Conservation (phyloP, 768 basidiomycete species). For the Pulveroboletus sp. region DNA sequence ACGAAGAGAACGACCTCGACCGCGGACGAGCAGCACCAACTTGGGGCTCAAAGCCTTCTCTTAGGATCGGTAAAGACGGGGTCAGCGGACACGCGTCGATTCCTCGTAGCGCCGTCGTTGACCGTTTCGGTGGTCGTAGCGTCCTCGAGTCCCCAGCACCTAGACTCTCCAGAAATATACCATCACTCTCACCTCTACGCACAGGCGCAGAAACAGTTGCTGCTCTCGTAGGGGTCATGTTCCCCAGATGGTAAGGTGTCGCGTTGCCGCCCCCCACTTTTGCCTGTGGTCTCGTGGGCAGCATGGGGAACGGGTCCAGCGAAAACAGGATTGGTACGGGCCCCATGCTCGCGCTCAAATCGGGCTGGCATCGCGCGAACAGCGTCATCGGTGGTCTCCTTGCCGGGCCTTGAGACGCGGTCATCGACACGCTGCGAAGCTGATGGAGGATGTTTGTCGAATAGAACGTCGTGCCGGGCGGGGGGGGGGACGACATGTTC, state of each 20-base stretch:
- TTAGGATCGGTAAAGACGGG: constrained; percentile 35
- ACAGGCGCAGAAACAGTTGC: constrained; percentile 30
- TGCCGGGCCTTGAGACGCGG: constrained; percentile 18
- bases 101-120: constrained; percentile 1
- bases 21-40: constrained; percentile 45
- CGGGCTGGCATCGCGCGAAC: constrained; percentile 52
- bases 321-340: constrained; percentile 63
- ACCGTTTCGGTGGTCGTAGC: constrained; percentile 20
- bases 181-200: constrained; percentile 14
- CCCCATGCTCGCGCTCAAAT: constrained; percentile 43
- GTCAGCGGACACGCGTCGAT: background rate
- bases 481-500: background rate
- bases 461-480: constrained; percentile 28
- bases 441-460: constrained; percentile 26
- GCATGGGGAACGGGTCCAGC: constrained; percentile 42
- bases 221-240: constrained; percentile 20
- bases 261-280: background rate
- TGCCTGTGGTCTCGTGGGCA: background rate
- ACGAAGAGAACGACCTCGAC: constrained; percentile 74
- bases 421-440: constrained; percentile 17
- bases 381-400: constrained; percentile 40
- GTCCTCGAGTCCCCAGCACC: background rate
- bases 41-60: constrained; percentile 63
- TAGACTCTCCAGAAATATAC: background rate
- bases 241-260: background rate